These are phyloP conservation scores for Chaetomiaceae sp. DNA, from an alignment of 2,329 filamentous ascomycete species.

Conservation along the genomic window DNA sequence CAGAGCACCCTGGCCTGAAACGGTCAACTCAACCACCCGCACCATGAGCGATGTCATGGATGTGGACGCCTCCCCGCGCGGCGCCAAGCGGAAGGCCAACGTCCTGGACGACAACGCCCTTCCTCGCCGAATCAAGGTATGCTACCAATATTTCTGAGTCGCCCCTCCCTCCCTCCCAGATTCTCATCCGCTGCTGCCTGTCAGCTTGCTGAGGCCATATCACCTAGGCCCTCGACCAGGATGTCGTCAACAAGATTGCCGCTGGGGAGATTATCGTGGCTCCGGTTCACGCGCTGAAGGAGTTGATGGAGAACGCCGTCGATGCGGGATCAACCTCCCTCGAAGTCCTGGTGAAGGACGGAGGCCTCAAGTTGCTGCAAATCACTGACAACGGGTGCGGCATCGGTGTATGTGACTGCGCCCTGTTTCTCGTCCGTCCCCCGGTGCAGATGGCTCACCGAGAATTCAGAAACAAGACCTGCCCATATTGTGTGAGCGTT, in stretches of 20 bases:
- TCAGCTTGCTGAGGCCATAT: conserved; percentile 3
- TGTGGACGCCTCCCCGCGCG: conserved; percentile 34
- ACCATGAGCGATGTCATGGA: conserved; percentile 40
- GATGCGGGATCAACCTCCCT: conserved; percentile 92
- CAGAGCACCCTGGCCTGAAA: too few species aligned
- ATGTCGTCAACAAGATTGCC: conserved; percentile 97
- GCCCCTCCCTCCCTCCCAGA: too few species aligned
- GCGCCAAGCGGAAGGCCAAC: conserved; percentile 45
- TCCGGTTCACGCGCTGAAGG: conserved; percentile 91
- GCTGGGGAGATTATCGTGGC: conserved; percentile 98
- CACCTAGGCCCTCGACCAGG: conserved; percentile 70
- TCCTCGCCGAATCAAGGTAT: conserved; percentile 44
- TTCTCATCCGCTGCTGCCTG: background rate
- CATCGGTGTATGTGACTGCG: conserved; percentile 65
- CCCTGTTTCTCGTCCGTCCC: background rate
- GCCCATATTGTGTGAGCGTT: conserved; percentile 86
- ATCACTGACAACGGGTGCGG: conserved; percentile 97
- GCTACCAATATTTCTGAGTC: background rate
- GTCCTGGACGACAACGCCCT: conserved; percentile 26
- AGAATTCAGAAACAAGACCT: conserved; percentile 72
- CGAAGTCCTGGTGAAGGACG: conserved; percentile 90
- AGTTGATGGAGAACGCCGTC: conserved; percentile 93
- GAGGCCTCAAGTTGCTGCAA: conserved; percentile 87
- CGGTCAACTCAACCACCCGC: too few species aligned
- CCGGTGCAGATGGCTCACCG: background rate